Base-by-base conservation (phyloP, 805 yeast species). In the Candida glaebosa region DNA sequence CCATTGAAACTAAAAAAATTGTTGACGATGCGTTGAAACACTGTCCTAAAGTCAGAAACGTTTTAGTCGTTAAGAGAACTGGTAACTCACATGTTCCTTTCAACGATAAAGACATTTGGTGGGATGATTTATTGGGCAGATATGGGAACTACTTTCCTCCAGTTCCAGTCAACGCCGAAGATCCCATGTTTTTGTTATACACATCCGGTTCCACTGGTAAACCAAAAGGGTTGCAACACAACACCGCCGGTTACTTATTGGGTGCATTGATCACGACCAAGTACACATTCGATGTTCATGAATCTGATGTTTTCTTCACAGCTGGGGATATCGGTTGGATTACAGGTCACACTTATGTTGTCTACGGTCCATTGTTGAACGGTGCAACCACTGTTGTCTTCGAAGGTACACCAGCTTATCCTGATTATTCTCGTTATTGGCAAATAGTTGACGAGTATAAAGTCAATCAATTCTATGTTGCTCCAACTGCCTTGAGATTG, bases 291-390 rank as follows among this genome's bases (percentile, higher is more conserved):
- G 98, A 95, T 63, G 81, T 93, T 37, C 96, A 88, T 60, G 81
- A 81, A 45, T 85, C 84, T 47, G 98, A 93, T 65, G 75, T 85
- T 34, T 67, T 91, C 47, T 91, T 93, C 73, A 91, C 98, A 32
- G 98, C 98, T 31, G 98, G 98, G 60, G 98, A 93, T 63, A 88
- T 93, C 42, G 98, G 99, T 61, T 93, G 99, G 98, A 93, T 93
- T 62, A 93, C 99, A 14, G 98, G 98, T 53, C 99, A 93, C 67
- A 86, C 97, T 7, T 93, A 91, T 61, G 96, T 88, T 34, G 78
- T 91, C 36, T 93, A 93, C 59, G 98, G 98, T 45, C 99, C 99
- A 32, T 78, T 93, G 52, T 69, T 81, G 36, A 65, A 56, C 44
- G 99, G 98, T 66, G 87, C 90, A 40, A 83, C 98, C 37, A 82